Evolutionary conservation across 306 rosid genomes (phyloP).

Genomic region (Inga laurina): DNA sequence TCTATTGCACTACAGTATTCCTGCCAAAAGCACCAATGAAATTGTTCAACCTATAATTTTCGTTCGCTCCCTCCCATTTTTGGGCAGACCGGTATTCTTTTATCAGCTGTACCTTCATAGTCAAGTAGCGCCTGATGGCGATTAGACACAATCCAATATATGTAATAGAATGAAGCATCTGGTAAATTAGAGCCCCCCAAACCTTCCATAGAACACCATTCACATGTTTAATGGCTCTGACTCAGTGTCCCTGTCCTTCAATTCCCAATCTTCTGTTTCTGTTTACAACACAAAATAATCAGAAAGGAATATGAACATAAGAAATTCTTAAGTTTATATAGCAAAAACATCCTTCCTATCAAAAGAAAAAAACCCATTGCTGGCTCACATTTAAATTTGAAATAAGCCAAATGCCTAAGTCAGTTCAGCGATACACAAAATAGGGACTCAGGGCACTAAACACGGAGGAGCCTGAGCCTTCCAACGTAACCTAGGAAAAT

Average conservation of each 20-base stretch:
- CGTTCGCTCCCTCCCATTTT: constrained; percentile 33
- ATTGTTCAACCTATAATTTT: constrained; percentile 31
- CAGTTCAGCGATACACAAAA: neutral
- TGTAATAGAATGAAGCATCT: constrained; percentile 34
- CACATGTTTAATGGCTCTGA: constrained; percentile 81
- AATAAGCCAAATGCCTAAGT: neutral
- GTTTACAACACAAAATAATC: constrained; percentile 45
- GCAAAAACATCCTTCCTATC: neutral
- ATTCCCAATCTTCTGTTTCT: constrained; percentile 73
- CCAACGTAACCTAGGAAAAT: neutral
- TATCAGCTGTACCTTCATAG: constrained; percentile 43
- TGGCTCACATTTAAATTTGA: constrained; percentile 1
- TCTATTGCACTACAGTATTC: constrained; percentile 46
- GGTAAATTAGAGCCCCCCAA: constrained; percentile 35
- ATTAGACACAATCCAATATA: constrained; percentile 39
- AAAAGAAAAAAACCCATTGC: neutral
- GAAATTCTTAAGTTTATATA: neutral
- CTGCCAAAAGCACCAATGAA: constrained; percentile 47
- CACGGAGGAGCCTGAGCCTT: neutral
- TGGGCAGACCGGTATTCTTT: constrained; percentile 34
- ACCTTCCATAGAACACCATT: constrained; percentile 35
- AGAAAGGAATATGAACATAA: neutral
- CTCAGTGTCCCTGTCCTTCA: constrained; percentile 80
- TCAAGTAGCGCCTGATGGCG: constrained; percentile 34
- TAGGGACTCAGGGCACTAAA: constrained; percentile 9